Percentiles rank a stretch among this genome's conserved stretches.
Conservation (phyloP, 805 yeast species). For the Teunomyces funiuensis region DNA sequence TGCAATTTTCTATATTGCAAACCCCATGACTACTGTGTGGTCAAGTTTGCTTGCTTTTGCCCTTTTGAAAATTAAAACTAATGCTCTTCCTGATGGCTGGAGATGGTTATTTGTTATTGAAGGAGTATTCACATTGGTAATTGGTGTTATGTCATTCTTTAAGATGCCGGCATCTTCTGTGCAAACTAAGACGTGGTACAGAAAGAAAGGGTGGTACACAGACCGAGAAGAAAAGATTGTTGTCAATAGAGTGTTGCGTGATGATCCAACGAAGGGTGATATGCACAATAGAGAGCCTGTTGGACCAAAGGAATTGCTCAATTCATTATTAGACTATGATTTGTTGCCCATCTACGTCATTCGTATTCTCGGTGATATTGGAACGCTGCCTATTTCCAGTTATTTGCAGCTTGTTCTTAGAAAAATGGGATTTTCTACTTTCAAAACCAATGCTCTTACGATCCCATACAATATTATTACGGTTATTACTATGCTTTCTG, state of each 20-base stretch:
- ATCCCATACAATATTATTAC: slow-evolving; percentile 46
- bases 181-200: slow-evolving; percentile 18
- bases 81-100: slow-evolving; percentile 20
- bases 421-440: slow-evolving; percentile 52
- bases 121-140: slow-evolving; percentile 19
- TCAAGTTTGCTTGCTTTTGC: slow-evolving; percentile 22
- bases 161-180: slow-evolving; percentile 57
- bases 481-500: slow-evolving; percentile 18
- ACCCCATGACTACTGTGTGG: slow-evolving; percentile 19
- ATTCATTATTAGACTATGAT: slow-evolving; percentile 24
- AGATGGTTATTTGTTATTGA: slow-evolving; percentile 25
- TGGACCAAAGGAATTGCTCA: slow-evolving; percentile 17
- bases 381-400: slow-evolving; percentile 15
- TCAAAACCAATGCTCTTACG: slow-evolving; percentile 50
- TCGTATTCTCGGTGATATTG: slow-evolving; percentile 22
- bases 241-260: slow-evolving; percentile 30
- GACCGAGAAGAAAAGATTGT: slow-evolving; percentile 28
- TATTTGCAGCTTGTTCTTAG: slow-evolving; percentile 14
- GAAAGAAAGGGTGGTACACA: slow-evolving; percentile 27
- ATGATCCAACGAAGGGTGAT: slow-evolving; percentile 32
- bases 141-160: slow-evolving; percentile 21
- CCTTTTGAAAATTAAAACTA: slow-evolving; percentile 17
- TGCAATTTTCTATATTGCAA: slow-evolving; percentile 24
- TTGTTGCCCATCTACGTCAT: slow-evolving; percentile 27
- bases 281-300: slow-evolving; percentile 31